A percentile compares a stretch with the other conserved stretches of the same genome.
Conservation (phyloP, 805 yeast genomes). For the Saccharomycopsis javanensis region DNA sequence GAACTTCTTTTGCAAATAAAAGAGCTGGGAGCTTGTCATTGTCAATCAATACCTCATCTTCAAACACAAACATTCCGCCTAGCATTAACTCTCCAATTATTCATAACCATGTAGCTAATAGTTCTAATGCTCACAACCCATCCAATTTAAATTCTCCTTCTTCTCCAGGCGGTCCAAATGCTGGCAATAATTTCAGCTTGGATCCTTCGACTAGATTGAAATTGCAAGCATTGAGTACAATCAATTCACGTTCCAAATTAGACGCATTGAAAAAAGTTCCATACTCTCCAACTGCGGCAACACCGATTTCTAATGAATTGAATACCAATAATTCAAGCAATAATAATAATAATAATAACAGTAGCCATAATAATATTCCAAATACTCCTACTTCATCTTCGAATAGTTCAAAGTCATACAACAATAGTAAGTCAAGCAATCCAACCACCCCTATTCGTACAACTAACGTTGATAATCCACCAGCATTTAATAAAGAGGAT, state of each 20-base stretch:
- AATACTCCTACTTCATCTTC: neutral
- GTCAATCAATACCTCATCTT: slow-evolving; percentile 11
- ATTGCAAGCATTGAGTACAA: slow-evolving; percentile 58
- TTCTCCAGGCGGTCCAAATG: slow-evolving; percentile 20
- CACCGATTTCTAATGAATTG: neutral
- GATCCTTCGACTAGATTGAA: slow-evolving; percentile 37
- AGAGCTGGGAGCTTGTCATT: slow-evolving; percentile 9
- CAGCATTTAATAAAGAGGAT: slow-evolving; percentile 3
- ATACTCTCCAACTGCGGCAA: neutral
- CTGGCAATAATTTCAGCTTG: slow-evolving; percentile 16
- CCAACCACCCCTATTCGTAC: slow-evolving; percentile 6
- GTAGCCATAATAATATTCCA: neutral
- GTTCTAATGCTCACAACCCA: neutral
- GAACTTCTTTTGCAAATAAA: slow-evolving; percentile 8
- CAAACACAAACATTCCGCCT: neutral
- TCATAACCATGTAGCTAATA: neutral
- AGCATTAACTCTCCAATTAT: slow-evolving; percentile 3
- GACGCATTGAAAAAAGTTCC: slow-evolving; percentile 29
- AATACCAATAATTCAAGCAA: neutral
- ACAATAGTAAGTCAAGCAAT: neutral
- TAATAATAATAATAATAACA: neutral
- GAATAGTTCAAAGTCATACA: neutral
- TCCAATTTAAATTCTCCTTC: slow-evolving; percentile 16
- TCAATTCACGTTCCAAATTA: slow-evolving; percentile 41
- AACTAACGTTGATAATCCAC: neutral